Conservation (phyloP, 371 early-diverging fungal species). For the Mortierella sp. region DNA sequence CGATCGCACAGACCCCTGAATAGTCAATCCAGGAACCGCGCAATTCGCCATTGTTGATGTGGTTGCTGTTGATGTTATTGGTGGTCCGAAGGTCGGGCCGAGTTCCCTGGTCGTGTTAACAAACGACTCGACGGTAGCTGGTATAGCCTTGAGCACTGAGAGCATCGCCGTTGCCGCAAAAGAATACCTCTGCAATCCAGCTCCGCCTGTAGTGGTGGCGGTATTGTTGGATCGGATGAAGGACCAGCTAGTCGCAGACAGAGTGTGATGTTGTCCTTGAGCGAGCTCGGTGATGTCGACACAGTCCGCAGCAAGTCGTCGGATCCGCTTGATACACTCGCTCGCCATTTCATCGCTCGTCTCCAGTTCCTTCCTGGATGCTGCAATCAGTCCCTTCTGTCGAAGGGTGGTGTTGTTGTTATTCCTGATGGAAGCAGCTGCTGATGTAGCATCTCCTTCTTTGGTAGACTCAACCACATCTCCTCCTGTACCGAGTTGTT, state of each 20-base stretch:
- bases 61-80: too few relatives aligned
- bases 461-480: too few relatives aligned
- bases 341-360: slow-evolving; percentile 19
- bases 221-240: neutral
- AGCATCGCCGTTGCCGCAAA: neutral
- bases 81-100: neutral
- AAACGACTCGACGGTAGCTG: neutral
- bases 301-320: slow-evolving; percentile 40
- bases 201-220: neutral
- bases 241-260: too few relatives aligned
- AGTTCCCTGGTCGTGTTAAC: too few relatives aligned
- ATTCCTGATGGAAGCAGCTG: neutral
- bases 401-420: neutral
- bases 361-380: slow-evolving; percentile 20
- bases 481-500: too few relatives aligned
- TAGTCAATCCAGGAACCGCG: too few relatives aligned
- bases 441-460: too few relatives aligned
- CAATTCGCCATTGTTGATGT: neutral
- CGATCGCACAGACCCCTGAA: neutral
- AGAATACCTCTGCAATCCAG: neutral
- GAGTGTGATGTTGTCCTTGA: neutral
- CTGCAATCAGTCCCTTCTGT: slow-evolving; percentile 14
- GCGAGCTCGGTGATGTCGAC: slow-evolving; percentile 40
- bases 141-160: neutral
- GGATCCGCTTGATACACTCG: slow-evolving; percentile 30